A percentile compares a stretch with the other conserved stretches of the same genome.
phyloP scores from a whole-genome alignment of 2,329 filamentous ascomycete species.

The Didymosphaeria variabile region DNA sequence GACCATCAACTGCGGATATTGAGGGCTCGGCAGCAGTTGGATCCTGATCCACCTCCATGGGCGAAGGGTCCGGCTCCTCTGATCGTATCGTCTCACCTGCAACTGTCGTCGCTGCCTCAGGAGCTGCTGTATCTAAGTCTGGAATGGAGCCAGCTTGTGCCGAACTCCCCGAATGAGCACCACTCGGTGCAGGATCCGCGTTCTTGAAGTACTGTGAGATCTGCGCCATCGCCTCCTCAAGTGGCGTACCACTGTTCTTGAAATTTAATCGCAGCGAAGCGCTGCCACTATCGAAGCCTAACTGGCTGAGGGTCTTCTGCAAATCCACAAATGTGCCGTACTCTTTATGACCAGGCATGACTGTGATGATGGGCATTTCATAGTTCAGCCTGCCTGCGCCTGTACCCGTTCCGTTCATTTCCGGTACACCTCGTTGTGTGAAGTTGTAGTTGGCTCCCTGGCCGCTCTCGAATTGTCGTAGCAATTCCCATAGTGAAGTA shows the following conservation, averaged over 20 bases:
- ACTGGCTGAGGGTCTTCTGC: constrained; percentile 85
- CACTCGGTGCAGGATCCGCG: constrained; percentile 38
- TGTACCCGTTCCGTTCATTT: constrained; percentile 62
- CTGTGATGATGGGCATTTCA: constrained; percentile 83
- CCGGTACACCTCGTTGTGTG: constrained; percentile 81
- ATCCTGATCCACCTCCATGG: constrained; percentile 42
- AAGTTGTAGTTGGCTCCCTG: constrained; percentile 69
- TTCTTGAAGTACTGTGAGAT: constrained; percentile 78
- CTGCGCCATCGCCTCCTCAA: constrained; percentile 85
- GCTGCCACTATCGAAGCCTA: constrained; percentile 87
- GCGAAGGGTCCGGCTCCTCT: constrained; percentile 36
- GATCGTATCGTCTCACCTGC: constrained; percentile 35
- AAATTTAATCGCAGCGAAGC: constrained; percentile 82
- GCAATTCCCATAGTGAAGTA: constrained; percentile 85
- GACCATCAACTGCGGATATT: constrained; percentile 26
- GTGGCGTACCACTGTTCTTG: constrained; percentile 75
- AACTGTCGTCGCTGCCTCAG: constrained; percentile 35
- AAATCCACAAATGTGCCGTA: constrained; percentile 80
- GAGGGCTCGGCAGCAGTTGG: constrained; percentile 25
- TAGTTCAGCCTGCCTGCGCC: constrained; percentile 82
- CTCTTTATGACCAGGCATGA: constrained; percentile 76
- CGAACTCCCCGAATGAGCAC: constrained; percentile 39
- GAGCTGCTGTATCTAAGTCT: constrained; percentile 29
- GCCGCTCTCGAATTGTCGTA: constrained; percentile 85
- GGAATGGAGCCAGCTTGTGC: constrained; percentile 39